Evolutionary conservation across 2,329 filamentous ascomycete species (phyloP), one percentile per base, ranked within the genome.

Genomic region (Colletotrichum eremochloae): DNA sequence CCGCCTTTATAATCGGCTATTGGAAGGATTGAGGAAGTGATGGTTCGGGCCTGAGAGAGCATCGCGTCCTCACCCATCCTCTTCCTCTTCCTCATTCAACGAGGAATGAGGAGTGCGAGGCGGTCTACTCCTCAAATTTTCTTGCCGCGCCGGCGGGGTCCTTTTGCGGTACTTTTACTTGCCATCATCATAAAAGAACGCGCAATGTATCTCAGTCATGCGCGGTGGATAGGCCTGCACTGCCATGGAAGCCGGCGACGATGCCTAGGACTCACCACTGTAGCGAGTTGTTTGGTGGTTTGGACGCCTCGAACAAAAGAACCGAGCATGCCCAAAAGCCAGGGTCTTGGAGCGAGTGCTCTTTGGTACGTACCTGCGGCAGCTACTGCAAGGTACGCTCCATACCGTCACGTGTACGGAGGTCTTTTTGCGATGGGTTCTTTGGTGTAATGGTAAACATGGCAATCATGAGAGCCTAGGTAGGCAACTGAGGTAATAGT

Each of bases 341-440:
- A n/a, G 38, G 33, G 55, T 61, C 20, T 48, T 36, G 14, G 20
- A 18, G 20, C 44, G 8, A 52, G 33, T n/a, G 7, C n/a, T 9
- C 31, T 18, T 50, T 14, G 8, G 7, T 24, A 48, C 62, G 18
- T 33, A 38, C 62, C 40, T 40, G 29, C 9, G 29, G 36, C 36
- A 40, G 56, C 62, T 56, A 56, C 38, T 55, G 62, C 62, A 64
- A 64, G 62, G 62, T 31, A 64, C 62, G 31, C 18, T 9, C 11
- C 9, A 3, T 20, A 18, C 38, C 42, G 42, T 20, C 24, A 11
- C 7, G 38, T 11, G 3, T 8, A 15, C 2, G 2, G 3, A 9
- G 18, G 33, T 40, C n/a, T 11, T 40, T 14, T 18, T 24, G 31
- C 31, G n/a, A 20, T 38, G 14, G 8, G 11, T 5, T 20, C 38